Conservation (phyloP, 2,329 filamentous ascomycete genomes). For the Coniochaeta hoffmannii region DNA sequence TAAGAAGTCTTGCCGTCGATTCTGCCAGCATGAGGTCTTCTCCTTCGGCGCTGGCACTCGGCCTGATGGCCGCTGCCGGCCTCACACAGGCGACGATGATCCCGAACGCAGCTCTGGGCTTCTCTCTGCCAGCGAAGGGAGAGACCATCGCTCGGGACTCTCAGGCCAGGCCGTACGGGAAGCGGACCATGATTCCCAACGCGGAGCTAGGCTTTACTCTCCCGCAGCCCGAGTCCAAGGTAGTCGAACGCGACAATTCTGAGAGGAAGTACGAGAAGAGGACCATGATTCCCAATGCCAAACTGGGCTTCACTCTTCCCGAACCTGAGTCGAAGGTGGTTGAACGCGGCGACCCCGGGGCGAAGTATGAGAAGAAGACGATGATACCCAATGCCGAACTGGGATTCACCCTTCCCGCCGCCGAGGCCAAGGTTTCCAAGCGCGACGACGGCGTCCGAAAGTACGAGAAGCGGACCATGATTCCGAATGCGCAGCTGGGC, state of each 20-base stretch:
- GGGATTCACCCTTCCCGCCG: neutral
- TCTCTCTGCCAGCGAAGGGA: neutral
- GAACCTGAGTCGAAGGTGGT: neutral
- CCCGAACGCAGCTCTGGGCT: neutral
- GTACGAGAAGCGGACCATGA: neutral
- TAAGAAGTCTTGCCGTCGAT: neutral
- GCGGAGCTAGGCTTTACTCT: neutral
- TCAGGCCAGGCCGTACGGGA: neutral
- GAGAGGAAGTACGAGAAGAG: neutral
- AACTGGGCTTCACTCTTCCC: neutral
- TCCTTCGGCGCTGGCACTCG: neutral
- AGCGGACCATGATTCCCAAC: neutral
- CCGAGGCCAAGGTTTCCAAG: neutral
- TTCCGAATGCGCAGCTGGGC: neutral
- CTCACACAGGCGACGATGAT: neutral
- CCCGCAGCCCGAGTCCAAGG: neutral
- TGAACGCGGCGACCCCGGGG: neutral
- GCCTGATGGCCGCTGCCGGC: neutral
- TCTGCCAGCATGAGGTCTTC: neutral
- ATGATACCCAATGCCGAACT: neutral
- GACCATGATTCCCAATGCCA: neutral
- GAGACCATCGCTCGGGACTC: neutral
- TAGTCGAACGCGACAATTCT: neutral
- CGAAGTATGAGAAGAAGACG: neutral
- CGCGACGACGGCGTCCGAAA: neutral